These are phyloP conservation scores for Pleurotus giganteus DNA, from an alignment of 768 basidiomycete genomes.

Conservation along the genomic window DNA sequence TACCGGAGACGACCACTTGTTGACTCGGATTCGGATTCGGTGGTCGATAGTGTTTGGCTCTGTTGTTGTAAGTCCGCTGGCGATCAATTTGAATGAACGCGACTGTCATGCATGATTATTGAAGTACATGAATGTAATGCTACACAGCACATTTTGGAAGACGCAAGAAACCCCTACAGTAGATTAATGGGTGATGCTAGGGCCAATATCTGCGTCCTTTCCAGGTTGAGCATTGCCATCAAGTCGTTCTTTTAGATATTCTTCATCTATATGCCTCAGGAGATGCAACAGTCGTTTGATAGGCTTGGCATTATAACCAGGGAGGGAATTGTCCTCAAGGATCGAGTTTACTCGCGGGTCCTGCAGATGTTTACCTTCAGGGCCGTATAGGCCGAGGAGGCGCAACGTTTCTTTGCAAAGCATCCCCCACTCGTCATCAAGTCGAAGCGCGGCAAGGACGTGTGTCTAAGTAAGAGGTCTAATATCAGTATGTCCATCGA, in stretches of 20 bases:
- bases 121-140: not conserved
- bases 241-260: constrained; percentile 34
- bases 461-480: constrained; percentile 40
- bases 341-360: constrained; percentile 49
- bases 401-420: constrained; percentile 48
- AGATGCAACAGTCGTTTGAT: constrained; percentile 46
- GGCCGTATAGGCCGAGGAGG: constrained; percentile 57
- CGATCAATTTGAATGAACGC: not conserved
- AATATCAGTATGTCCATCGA: not conserved
- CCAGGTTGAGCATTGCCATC: not conserved
- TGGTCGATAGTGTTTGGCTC: not conserved
- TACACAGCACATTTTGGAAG: too few relatives aligned
- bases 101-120: not conserved
- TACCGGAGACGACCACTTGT: constrained; percentile 16
- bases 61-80: not conserved
- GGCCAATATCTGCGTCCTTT: not conserved
- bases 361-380: constrained; percentile 44
- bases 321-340: constrained; percentile 43
- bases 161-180: too few relatives aligned
- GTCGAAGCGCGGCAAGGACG: constrained; percentile 48
- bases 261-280: constrained; percentile 46
- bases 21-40: not conserved
- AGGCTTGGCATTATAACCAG: constrained; percentile 43
- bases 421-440: constrained; percentile 42
- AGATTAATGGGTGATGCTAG: too few relatives aligned